Conservation (phyloP, 2,329 filamentous ascomycete species). For the Juglanconis juglandina region DNA sequence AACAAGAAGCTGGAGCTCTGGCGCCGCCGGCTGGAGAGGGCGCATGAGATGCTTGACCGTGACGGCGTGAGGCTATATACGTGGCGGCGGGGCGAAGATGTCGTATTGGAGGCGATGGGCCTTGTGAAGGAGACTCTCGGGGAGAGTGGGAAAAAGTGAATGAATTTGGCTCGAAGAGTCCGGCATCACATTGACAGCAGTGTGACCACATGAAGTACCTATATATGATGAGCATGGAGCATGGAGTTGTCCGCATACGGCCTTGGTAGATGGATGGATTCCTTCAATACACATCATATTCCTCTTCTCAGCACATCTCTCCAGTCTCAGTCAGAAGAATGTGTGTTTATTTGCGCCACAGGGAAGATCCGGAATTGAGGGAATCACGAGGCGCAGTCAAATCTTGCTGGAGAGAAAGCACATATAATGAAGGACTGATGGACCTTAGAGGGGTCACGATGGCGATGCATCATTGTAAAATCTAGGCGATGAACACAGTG, state of each 20-base stretch:
- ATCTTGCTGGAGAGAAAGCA: too few relatives aligned
- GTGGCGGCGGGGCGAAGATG: constrained; percentile 71
- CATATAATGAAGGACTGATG: too few relatives aligned
- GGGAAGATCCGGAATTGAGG: too few relatives aligned
- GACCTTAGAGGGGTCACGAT: too few relatives aligned
- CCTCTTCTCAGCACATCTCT: background rate
- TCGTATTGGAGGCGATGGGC: constrained; percentile 61
- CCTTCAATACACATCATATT: background rate
- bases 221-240: constrained; percentile 6
- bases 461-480: too few relatives aligned
- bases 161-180: background rate
- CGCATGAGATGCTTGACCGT: constrained; percentile 58
- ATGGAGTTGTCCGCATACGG: background rate
- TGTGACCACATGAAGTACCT: background rate
- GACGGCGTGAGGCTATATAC: constrained; percentile 67
- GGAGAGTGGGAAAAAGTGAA: constrained; percentile 30
- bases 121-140: constrained; percentile 57
- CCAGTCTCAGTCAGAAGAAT: too few relatives aligned
- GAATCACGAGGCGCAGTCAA: too few relatives aligned
- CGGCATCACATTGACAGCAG: background rate
- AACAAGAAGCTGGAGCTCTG: constrained; percentile 74
- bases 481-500: too few relatives aligned
- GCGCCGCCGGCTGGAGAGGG: constrained; percentile 63
- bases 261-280: background rate
- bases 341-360: too few relatives aligned